phyloP scores from a whole-genome alignment of 2,329 filamentous ascomycete species.

The Venturia nashicola region DNA sequence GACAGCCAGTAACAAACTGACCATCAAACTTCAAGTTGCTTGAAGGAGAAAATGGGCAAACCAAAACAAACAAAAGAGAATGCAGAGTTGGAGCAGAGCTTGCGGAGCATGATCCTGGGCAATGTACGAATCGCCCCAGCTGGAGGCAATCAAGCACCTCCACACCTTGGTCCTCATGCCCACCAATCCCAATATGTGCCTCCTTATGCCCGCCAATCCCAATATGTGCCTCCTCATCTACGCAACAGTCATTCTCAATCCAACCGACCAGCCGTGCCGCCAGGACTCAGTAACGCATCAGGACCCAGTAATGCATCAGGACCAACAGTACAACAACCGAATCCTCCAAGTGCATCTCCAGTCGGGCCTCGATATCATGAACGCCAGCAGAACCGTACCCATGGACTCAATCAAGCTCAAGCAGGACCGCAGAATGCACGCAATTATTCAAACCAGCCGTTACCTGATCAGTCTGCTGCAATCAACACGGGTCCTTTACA shows the following conservation, averaged over 20 bases:
- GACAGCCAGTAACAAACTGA: background rate
- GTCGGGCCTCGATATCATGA: background rate
- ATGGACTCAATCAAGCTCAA: background rate
- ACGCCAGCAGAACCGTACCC: background rate
- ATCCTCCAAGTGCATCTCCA: background rate
- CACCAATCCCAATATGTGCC: background rate
- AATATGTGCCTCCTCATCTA: slow-evolving; percentile 6
- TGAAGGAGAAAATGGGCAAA: slow-evolving; percentile 3
- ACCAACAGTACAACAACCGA: background rate
- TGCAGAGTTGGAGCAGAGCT: slow-evolving; percentile 38
- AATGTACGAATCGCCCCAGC: slow-evolving; percentile 27
- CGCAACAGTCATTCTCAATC: background rate
- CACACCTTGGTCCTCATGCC: background rate
- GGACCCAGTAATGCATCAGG: background rate
- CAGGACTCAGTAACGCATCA: background rate
- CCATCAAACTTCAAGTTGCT: background rate
- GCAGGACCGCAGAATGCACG: background rate
- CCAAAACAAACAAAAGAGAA: slow-evolving; percentile 2
- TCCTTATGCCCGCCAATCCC: background rate
- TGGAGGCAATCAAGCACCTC: slow-evolving; percentile 11
- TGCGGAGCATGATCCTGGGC: slow-evolving; percentile 48
- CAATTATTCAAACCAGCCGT: background rate
- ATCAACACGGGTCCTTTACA: background rate
- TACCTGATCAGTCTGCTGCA: background rate
- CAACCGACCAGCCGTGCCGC: background rate